Evolutionary conservation across 805 yeast genomes (phyloP).

Genomic region (Candida methanosorbosa): DNA sequence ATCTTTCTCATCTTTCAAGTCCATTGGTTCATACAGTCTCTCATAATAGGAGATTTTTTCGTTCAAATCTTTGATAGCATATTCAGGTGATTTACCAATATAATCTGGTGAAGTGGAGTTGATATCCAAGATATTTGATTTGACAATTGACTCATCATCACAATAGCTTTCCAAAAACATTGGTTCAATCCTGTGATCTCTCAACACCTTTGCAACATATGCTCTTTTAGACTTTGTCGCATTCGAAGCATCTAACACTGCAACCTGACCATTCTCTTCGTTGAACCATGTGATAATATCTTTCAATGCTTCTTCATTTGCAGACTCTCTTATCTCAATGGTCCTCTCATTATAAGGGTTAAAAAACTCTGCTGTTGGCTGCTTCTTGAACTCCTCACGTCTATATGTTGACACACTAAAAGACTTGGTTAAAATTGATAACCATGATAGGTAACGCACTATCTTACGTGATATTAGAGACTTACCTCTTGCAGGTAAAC

Average conservation of each 20-base stretch:
- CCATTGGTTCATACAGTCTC: constrained; percentile 68
- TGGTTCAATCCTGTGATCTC: constrained; percentile 69
- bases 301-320: constrained; percentile 60
- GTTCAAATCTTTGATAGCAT: constrained; percentile 64
- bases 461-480: constrained; percentile 91
- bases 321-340: constrained; percentile 50
- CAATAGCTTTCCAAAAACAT: constrained; percentile 91
- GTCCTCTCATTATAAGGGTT: constrained; percentile 61
- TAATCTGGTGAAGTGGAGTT: constrained; percentile 85
- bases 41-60: constrained; percentile 70
- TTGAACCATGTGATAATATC: constrained; percentile 87
- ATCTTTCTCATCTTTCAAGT: constrained; percentile 45
- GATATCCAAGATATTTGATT: constrained; percentile 77
- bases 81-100: constrained; percentile 54
- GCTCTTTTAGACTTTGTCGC: constrained; percentile 67
- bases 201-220: constrained; percentile 45
- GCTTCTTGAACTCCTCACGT: constrained; percentile 45
- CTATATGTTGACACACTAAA: constrained; percentile 88
- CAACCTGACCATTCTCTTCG: constrained; percentile 77
- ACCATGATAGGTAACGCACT: constrained; percentile 88
- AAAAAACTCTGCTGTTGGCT: constrained; percentile 72
- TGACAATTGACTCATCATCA: constrained; percentile 69
- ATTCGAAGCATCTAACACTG: constrained; percentile 90
- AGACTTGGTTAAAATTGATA: constrained; percentile 75
- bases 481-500: constrained; percentile 87